These are phyloP conservation scores for Diophrys appendiculata DNA, from an alignment of 73 alveolate genomes.

Conservation along the genomic window DNA sequence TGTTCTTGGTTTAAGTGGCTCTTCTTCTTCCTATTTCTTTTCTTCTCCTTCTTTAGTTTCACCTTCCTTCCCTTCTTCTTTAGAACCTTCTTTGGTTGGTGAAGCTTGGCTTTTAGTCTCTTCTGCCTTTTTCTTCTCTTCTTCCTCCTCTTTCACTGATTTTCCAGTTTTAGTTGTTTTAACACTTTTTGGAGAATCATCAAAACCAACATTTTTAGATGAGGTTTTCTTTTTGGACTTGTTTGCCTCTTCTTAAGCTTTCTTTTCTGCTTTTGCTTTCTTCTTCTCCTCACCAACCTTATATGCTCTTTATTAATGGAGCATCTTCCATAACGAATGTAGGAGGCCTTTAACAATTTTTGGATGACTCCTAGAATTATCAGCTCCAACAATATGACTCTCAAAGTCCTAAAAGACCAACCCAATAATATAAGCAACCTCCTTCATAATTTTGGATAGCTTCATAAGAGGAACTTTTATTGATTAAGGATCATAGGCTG, in stretches of 20 bases:
- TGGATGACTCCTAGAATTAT: neutral
- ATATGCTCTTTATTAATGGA: neutral
- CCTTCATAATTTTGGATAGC: neutral
- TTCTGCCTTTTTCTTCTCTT: neutral
- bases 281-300: neutral
- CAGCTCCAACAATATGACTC: neutral
- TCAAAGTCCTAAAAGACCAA: neutral
- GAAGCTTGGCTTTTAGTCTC: no score
- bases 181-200: no score
- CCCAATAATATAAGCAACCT: neutral
- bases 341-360: neutral
- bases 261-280: neutral
- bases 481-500: no score
- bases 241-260: neutral
- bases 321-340: neutral
- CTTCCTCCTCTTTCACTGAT: neutral
- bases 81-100: neutral
- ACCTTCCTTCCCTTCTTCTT: neutral
- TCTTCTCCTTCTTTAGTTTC: neutral
- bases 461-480: no score
- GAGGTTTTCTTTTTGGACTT: neutral
- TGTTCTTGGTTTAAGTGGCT: neutral
- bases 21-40: neutral
- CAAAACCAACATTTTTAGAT: neutral
- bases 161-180: no score